Evolutionary conservation across 805 yeast genomes (phyloP), one percentile per base, ranked within the genome.

Genomic region (Ogataea pini): DNA sequence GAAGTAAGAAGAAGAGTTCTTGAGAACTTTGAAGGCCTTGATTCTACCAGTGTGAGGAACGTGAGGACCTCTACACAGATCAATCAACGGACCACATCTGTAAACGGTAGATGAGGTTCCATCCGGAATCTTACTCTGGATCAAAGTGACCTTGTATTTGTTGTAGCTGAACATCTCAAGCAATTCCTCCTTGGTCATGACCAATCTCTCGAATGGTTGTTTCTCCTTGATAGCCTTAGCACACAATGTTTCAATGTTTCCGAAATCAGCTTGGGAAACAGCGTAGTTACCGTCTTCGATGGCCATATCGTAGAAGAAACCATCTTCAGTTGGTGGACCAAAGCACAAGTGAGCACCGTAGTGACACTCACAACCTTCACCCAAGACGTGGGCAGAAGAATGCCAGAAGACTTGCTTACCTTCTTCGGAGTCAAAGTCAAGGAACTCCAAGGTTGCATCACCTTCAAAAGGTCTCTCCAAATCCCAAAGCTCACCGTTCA

Each of bases 321-420:
- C 99, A 56, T 92, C 98, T 47, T 85, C 89, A 51, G 97, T 92
- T 68, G 99, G 99, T 27, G 99, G 99, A 58, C 99, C 99, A 55
- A 83, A 75, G 68, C 89, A 83, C 57, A 94, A 82, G 68, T 92
- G 96, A 56, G 96, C 95, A 58, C 97, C 98, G 68, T 85, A 76
- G 70, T 89, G 94, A 69, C 97, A 86, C 74, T 94, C 99, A 75
- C 96, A 87, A 42, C 97, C 92, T 75, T 94, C 99, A 72, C 99
- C 99, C 60, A 94, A 75, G 47, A 94, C 92, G 72, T 94, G 99
- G 45, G 99, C 99, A 57, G 96, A 86, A 2, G 99, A 94, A 70
- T 94, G 99, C 99, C 99, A 94, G 73, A 94, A 94, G 29, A 92
- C 98, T 56, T 83, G 82, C 68, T 85, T 89, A 70, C 98, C 99